Base-by-base conservation (phyloP, 2,329 filamentous ascomycete species). In the Ascochyta viciae-villosae region DNA sequence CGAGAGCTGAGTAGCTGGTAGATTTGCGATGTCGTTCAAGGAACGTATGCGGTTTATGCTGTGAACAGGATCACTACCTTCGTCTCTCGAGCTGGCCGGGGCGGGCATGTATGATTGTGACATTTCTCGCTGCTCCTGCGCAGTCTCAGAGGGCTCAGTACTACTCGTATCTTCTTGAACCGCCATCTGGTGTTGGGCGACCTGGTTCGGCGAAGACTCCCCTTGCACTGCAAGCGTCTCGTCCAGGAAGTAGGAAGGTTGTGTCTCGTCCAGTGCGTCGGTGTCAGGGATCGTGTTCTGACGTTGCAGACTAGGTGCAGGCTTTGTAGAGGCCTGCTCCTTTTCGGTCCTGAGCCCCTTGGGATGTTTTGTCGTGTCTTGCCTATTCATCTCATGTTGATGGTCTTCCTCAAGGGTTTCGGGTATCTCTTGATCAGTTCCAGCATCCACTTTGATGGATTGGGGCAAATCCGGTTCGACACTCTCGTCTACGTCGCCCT, bases 91-190 rank as follows among this genome's bases (percentile, higher is more conserved):
- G 26, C 53, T 58, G 13, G 52, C 40, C n/a, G 41, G 61, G 26
- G 47, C 58, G 1, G 39, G 45, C 31, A 54, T 51, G 19, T 63
- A 70, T 54, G 19, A 35, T 19, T 65, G 59, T 10, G 67, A 72
- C 6, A 54, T 59, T 15, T 71, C 70, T 7, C 74, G 63, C 40
- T 78, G 72, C 38, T 79, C 77, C 42, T 68, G 71, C 16, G 77
- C 78, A n/a, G 77, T 73, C 9, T 68, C 57, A 19, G 67, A 72
- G 3, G 39, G 47, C 15, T 62, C 64, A 3, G 62, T 70, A 41
- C 61, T 70, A 24, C 66, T 65, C 6, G 58, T 68, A 4, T 65
- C 50, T 27, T 58, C 42, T 1, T 29, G 42, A 6, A 33, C 44
- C 22, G 35, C 50, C 19, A 19, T 24, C n/a, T 40, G 48, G 7